Base-by-base conservation (phyloP, 768 basidiomycete species). In the Pilatotrama ljubarskyi region DNA sequence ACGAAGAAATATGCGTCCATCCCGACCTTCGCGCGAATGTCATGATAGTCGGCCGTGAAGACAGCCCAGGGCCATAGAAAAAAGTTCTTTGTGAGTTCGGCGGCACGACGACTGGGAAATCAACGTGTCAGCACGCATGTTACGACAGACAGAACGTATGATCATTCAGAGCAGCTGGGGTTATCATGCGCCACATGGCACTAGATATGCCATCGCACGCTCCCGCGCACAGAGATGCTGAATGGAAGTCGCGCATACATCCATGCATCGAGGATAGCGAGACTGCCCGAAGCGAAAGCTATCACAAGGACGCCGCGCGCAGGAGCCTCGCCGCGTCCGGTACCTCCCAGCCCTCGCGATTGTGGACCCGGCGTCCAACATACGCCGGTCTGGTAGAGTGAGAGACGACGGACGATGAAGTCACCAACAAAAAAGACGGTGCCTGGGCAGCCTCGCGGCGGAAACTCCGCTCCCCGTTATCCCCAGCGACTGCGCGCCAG, bases 1-100 rank as follows among this genome's bases (percentile, higher is more conserved):
- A 97, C 87, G 66, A 91, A 99, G 69, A 95, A 88, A 76, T 96
- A 99, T 15, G 94, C 91, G 71, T 98, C 96, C 58, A 90, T 78
- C 25, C 93, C 93, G 62, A 94, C 95, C 42, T 82, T 80, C 42
- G 77, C 75, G 59, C 85, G 80, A 58, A 92, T 84, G 22, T 78
- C 80, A 26, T 74, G 74, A 67, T 86, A 84, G 68, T 93, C 82
- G 2, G 87, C 80, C 2, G 76, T 78, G 74, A 76, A 86, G 18
- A 95, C 72, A 0, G 83, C 78, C 18, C 81, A 59, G 1, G 90
- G 88, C 93, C 92, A 95, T 35, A 78, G 68, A 22, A 92, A 73
- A 18, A 83, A 63, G 10, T 75, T 75, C 15, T 71, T 59, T 0
- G 82, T 69, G 51, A 95, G 78, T 5, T 85, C 77, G 15, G 74